These are phyloP conservation scores for Saccharomyces pastorianus DNA, from an alignment of 1,139 yeast genomes.

Conservation along the genomic window DNA sequence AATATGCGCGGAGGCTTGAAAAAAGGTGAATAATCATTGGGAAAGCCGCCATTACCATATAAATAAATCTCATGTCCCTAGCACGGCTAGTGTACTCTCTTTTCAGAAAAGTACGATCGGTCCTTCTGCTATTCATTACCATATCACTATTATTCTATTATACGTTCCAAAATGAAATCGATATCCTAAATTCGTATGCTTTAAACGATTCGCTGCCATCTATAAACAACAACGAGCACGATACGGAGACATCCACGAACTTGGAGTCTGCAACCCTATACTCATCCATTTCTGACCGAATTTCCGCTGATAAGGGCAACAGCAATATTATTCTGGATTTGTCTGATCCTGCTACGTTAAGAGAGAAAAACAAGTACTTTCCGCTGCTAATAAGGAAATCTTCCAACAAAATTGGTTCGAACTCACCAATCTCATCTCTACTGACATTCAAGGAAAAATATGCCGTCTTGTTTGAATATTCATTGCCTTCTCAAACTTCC, in stretches of 20 bases:
- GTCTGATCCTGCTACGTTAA: constrained; percentile 18
- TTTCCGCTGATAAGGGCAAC: neutral
- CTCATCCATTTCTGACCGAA: neutral
- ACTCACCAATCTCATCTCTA: constrained; percentile 11
- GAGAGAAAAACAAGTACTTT: constrained; percentile 34
- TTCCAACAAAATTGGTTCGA: constrained; percentile 5
- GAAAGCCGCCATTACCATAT: neutral
- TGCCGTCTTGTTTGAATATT: constrained; percentile 31
- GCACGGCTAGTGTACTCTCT: neutral
- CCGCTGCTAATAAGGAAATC: constrained; percentile 26
- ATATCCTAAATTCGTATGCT: constrained; percentile 30
- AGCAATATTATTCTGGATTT: constrained; percentile 7
- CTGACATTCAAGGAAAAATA: constrained; percentile 25
- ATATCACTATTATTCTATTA: constrained; percentile 29
- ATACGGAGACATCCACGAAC: neutral
- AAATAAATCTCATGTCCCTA: neutral
- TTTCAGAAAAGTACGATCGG: constrained; percentile 21
- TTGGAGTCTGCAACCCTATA: neutral
- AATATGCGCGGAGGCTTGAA: neutral
- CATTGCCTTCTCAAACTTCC: constrained; percentile 23
- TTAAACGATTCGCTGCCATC: constrained; percentile 29
- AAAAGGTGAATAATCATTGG: neutral
- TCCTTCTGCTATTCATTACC: constrained; percentile 23
- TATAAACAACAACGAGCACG: constrained; percentile 13
- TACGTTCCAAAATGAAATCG: constrained; percentile 31